Conservation (phyloP, 345 rosid species). For the Lepidium africanum region DNA sequence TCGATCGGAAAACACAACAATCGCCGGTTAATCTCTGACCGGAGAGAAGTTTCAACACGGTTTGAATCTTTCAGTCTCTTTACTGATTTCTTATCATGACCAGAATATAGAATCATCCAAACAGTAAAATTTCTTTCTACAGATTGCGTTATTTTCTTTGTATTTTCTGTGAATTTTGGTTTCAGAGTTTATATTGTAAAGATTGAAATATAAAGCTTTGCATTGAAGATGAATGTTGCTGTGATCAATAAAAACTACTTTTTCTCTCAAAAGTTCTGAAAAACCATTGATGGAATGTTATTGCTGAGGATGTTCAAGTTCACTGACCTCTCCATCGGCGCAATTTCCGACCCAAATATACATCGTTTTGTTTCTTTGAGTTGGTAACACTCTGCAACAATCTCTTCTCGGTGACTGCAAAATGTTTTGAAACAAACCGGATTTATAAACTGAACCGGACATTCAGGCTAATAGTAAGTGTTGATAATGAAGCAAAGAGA, state of each 20-base stretch:
- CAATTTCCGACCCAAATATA: constrained; percentile 66
- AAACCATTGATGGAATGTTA: neutral
- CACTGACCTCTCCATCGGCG: constrained; percentile 55
- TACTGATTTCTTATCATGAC: neutral
- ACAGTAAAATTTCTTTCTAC: neutral
- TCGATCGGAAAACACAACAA: neutral
- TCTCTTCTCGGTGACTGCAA: constrained; percentile 79
- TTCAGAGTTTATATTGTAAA: neutral
- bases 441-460: no score
- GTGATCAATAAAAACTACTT: neutral
- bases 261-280: neutral
- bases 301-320: constrained; percentile 30
- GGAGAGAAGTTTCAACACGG: neutral
- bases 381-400: constrained; percentile 69
- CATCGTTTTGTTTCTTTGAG: constrained; percentile 43
- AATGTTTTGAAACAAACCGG: no score
- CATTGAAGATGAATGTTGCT: neutral
- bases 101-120: neutral
- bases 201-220: neutral
- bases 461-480: no score
- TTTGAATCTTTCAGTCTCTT: neutral
- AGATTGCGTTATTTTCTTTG: neutral
- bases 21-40: neutral
- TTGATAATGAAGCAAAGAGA: neutral
- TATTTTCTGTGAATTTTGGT: neutral